Evolutionary conservation across 768 basidiomycete genomes (phyloP), one percentile per base, ranked within the genome.

Genomic region (Leccinum sublutescens): DNA sequence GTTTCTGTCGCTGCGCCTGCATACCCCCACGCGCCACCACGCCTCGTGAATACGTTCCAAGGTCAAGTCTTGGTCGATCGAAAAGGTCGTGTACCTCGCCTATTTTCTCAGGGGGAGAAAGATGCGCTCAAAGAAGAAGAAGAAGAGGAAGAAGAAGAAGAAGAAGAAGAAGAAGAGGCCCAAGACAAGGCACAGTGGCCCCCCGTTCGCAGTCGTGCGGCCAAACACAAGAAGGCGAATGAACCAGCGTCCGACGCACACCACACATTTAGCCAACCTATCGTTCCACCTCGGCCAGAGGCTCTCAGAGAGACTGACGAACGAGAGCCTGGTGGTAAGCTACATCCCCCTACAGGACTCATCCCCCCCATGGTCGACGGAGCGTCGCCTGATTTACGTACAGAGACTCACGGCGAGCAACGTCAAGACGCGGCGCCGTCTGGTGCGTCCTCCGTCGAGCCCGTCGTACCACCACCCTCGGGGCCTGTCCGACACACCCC

Each of bases 1-100:
- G 29, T 56, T 25, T 11, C 43, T 0, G 5, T 45, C 5, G 6
- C 45, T n/a, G 2, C 36, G 9, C 6, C 56, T 8, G 31, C 40
- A 23, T 33, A 55, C 21, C 48, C 57, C 8, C 64, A 59, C n/a
- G 66, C 63, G 7, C 69, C 70, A 2, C 69, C 70, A 1, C 70
- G 64, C 9, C 2, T 68, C 8, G 68, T 64, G 19, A 36, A 69
- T 4, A 62, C 59, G 3, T 4, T 71, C 2, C 57, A 49, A 3
- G 64, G 69, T 0, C 58, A 60, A 40, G 62, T 66, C 2, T 49
- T 71, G 47, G 70, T 68, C 6, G 61, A 68, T 47, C 58, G 48
- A 52, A 59, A 49, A 5, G 68, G 66, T 2, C 60, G 50, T 29
- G 55, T 63, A 3, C 69, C 66, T 3, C 60, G 57, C 8, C 5